Base-by-base conservation (phyloP, 148 eudicot genomes). In the Chenopodium quinoa region DNA sequence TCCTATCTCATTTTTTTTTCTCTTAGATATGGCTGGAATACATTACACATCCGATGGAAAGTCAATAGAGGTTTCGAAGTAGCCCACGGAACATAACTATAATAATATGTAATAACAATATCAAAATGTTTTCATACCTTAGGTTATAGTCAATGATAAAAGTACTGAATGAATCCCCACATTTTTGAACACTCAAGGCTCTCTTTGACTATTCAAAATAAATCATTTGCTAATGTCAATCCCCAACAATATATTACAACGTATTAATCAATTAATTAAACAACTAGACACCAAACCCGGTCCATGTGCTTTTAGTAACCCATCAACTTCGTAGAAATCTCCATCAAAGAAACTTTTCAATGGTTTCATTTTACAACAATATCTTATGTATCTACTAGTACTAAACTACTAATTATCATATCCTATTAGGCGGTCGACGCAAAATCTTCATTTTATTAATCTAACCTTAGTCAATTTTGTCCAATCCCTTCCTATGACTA, bases 241-340 rank as follows among this genome's bases (percentile, higher is more conserved):
- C 72, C 73, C 84, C 34, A 73, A 74, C 77, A 14, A 46, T 67
- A 29, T 67, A 29, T 9, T 67, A 78, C 9, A 9, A 52, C 62
- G 62, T 52, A 78, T 12, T 13, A 14, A 80, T 76, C 29, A 31
- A 79, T 58, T 72, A 58, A 83, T 56, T 77, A 83, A 75, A 60
- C 52, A 79, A 75, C 32, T 19, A 29, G 48, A 22, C 10, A 63
- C 69, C 56, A 22, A 84, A 67, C 52, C 32, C 78, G 67, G 17
- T 71, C 82, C 88, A 83, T 83, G 84, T 86, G 84, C 79, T 27
- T 70, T 20, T 44, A 73, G 60, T 65, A 70, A 79, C 31, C 86
- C 78, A 80, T 86, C 81, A 72, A 80, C 71, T 80, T 76, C 83
- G 34, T 25, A 73, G 81, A 84, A 73, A 78, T 84, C 86, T 11